phyloP scores from a whole-genome alignment of 1,284 basidiomycete species.

The Ustilago shanxiensis region DNA sequence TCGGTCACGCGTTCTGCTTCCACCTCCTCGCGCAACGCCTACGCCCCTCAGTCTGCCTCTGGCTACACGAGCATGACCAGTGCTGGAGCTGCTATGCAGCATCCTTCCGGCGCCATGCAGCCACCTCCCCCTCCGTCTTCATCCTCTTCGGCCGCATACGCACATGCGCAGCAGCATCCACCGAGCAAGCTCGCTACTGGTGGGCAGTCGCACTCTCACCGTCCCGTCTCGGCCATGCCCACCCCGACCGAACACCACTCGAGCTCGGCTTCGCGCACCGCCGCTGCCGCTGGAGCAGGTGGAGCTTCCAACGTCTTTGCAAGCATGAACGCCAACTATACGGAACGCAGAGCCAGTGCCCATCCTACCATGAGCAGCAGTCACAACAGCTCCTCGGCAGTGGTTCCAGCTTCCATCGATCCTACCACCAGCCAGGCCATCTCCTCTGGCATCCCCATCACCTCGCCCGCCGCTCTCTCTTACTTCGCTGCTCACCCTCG shows the following conservation, averaged over 20 bases:
- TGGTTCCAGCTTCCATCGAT: slow-evolving; percentile 36
- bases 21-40: slow-evolving; percentile 23
- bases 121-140: slow-evolving; percentile 6
- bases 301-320: slow-evolving; percentile 46
- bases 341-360: slow-evolving; percentile 63
- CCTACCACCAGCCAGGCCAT: slow-evolving; percentile 57
- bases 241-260: slow-evolving; percentile 49
- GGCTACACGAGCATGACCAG: slow-evolving; percentile 46
- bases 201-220: slow-evolving; percentile 60
- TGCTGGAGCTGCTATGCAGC: slow-evolving; percentile 42
- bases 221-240: slow-evolving; percentile 65
- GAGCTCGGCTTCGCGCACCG: slow-evolving; percentile 20
- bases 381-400: slow-evolving; percentile 13
- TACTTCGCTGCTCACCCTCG: slow-evolving; percentile 70
- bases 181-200: slow-evolving; percentile 60
- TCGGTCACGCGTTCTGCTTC: slow-evolving; percentile 27
- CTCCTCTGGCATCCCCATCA: slow-evolving; percentile 62
- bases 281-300: slow-evolving; percentile 11
- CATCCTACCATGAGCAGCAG: slow-evolving; percentile 60
- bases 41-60: slow-evolving; percentile 19
- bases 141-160: slow-evolving; percentile 1
- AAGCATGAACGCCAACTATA: slow-evolving; percentile 50
- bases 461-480: slow-evolving; percentile 67
- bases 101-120: slow-evolving; percentile 11
- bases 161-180: slow-evolving; percentile 50